A percentile compares a stretch with the other conserved stretches of the same genome.
phyloP scores from a whole-genome alignment of 352 stramenopile species.

The Phytophthora syringae region DNA sequence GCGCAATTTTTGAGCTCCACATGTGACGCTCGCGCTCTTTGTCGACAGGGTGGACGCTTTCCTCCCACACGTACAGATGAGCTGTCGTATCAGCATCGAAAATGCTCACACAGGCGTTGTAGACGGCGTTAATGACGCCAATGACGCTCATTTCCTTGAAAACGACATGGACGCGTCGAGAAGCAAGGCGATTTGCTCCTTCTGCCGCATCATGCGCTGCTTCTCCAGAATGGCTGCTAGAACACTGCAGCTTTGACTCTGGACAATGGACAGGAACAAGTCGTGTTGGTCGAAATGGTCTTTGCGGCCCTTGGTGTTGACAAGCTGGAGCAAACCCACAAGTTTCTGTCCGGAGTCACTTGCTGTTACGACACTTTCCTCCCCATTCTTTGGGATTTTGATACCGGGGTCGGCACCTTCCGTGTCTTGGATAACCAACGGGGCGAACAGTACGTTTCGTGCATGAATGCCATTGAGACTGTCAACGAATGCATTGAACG shows the following conservation, averaged over 20 bases:
- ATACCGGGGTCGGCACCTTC: conserved; percentile 18
- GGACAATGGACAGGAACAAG: conserved; percentile 80
- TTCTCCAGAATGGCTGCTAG: conserved; percentile 77
- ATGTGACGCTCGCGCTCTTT: conserved; percentile 45
- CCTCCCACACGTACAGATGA: conserved; percentile 73
- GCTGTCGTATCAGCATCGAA: conserved; percentile 65
- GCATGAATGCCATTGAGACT: conserved; percentile 59
- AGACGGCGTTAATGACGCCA: conserved; percentile 81
- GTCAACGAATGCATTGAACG: conserved; percentile 77
- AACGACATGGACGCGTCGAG: conserved; percentile 81
- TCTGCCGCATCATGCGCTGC: conserved; percentile 62
- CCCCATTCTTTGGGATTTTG: conserved; percentile 13
- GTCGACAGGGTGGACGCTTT: conserved; percentile 13
- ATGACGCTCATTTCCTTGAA: conserved; percentile 86
- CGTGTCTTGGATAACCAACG: conserved; percentile 60
- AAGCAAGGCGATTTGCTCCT: conserved; percentile 67
- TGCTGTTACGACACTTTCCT: background rate
- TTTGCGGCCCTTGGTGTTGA: conserved; percentile 76
- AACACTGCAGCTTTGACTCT: conserved; percentile 69
- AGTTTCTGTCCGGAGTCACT: conserved; percentile 41
- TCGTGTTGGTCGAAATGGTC: conserved; percentile 69
- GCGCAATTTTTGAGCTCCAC: conserved; percentile 76
- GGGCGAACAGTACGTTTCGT: conserved; percentile 69
- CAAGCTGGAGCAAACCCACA: conserved; percentile 72
- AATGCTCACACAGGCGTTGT: conserved; percentile 74